Evolutionary conservation across 1,284 basidiomycete genomes (phyloP), one percentile per base, ranked within the genome.

Genomic region (Malassezia psittaci): DNA sequence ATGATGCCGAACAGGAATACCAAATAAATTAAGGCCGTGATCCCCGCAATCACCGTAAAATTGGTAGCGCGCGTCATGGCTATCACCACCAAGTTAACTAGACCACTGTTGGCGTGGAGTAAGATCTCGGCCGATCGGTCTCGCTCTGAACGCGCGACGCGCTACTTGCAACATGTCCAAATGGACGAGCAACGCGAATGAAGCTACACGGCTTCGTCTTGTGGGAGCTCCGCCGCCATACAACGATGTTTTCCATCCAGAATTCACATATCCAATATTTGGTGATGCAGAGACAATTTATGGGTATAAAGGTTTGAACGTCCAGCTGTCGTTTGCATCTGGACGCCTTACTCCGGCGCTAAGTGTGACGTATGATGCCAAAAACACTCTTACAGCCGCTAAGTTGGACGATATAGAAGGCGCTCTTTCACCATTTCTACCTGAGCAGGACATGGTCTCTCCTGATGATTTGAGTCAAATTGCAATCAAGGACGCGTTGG

Each of bases 201-300:
- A 60, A 13, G 65, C 67, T 21, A 63, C 61, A 40, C 52, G 57
- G 29, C 59, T 72, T 47, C 56, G 59, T 29, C 65, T 72, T 13
- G 56, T 63, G 11, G 64, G 65, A 33, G 56, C 65, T 5, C 62
- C 62, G 0, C 5, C 61, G 21, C 60, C 62, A 21, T 50, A 58
- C 1, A 61, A 64, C 19, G 50, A 51, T 1, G 48, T 61, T 0
- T 72, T 72, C 52, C 63, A 67, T 33, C 69, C 69, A 0, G 50
- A 61, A 10, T 70, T 72, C 52, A 70, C 68, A n/a, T 70, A 70
- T 49, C 68, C 68, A 11, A 70, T 70, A 75, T 96, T 86, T 72
- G 93, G 93, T 50, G 88, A 96, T 68, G 87, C 93, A 53, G 90
- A 98, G 78, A 91, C 85, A 76, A 86, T 98, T 64, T 98, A 93